A percentile compares a stretch with the other conserved stretches of the same genome.
phyloP scores from a whole-genome alignment of 148 eudicot species.

The Rhododendron ovatum region DNA sequence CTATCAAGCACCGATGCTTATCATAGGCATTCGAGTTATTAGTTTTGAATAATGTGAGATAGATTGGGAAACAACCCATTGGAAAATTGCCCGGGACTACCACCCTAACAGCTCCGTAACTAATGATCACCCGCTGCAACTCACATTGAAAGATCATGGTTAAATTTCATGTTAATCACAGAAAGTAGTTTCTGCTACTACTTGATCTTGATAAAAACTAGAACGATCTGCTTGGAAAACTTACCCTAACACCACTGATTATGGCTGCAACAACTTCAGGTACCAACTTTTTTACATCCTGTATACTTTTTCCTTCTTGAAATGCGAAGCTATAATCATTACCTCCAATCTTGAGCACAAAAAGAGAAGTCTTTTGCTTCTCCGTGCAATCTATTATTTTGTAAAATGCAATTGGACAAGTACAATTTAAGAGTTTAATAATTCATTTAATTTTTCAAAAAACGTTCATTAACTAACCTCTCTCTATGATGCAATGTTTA shows the following conservation, averaged over 20 bases:
- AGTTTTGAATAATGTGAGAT: constrained; percentile 9
- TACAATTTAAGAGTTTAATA: background rate
- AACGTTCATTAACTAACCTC: background rate
- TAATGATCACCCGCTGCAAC: constrained; percentile 17
- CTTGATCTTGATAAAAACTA: background rate
- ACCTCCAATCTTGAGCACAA: background rate
- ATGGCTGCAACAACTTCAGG: background rate
- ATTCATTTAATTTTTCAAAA: background rate
- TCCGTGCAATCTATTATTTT: background rate
- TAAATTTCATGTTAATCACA: background rate
- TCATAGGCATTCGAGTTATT: constrained; percentile 5
- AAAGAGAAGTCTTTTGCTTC: background rate
- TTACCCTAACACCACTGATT: background rate
- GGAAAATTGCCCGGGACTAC: constrained; percentile 29
- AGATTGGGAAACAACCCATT: constrained; percentile 24
- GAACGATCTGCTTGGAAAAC: background rate
- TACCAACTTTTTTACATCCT: background rate
- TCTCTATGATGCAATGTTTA: too few species aligned
- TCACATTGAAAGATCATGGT: background rate
- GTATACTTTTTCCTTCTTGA: background rate
- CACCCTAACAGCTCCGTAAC: constrained; percentile 19
- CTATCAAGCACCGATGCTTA: background rate
- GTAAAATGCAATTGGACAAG: background rate
- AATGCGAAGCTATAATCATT: background rate
- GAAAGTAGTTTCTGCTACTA: too few species aligned